Base-by-base conservation (phyloP, 2,329 filamentous ascomycete genomes). In the Paecilomyces fulvus region DNA sequence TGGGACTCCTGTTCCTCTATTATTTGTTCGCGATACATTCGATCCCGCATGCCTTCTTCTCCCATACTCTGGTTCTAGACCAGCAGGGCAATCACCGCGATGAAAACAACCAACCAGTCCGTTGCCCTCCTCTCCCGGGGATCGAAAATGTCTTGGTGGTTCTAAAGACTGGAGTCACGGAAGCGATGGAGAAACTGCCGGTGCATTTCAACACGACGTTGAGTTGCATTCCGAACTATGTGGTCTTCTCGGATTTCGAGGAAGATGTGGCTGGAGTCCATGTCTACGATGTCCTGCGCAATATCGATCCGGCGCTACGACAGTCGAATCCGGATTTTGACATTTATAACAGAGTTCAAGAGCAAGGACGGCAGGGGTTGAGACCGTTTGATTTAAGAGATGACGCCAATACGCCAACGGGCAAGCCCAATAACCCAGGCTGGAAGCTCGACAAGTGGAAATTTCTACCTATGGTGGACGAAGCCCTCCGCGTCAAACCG, bases 21-120 rank as follows among this genome's bases (percentile, higher is more conserved):
- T 54, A 83, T 80, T 64, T 89, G 77, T 63, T 86, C 80, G 51
- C 79, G 71, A 67, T 84, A 83, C 61, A 82, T 80, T 65, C 82
- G 75, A 56, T 81, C 73, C 73, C 30, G 86, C 83, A 21, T 49
- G 21, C 49, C 25, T 55, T 33, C 53, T 51, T 51, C 59, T 56
- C 60, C 37, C 37, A 43, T 12, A 43, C 37, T n/a, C 37, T 43
- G 37, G 37, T 43, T 43, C n/a, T 43, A 17, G 37, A 43, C n/a
- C 37, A 43, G 55, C 49, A 55, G 37, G 51, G 56, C 53, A 25
- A n/a, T 5, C 21, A 25, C 28, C 48, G 33, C 31, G 28, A 52
- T 14, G 3, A 20, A 11, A 10, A 55, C n/a, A 30, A 43, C n/a
- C 11, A 46, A 31, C 21, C 21, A 21, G 54, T 58, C 49, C 58